Conservation (phyloP, 257 asterid genomes). For the Solanum infundibuliforme region DNA sequence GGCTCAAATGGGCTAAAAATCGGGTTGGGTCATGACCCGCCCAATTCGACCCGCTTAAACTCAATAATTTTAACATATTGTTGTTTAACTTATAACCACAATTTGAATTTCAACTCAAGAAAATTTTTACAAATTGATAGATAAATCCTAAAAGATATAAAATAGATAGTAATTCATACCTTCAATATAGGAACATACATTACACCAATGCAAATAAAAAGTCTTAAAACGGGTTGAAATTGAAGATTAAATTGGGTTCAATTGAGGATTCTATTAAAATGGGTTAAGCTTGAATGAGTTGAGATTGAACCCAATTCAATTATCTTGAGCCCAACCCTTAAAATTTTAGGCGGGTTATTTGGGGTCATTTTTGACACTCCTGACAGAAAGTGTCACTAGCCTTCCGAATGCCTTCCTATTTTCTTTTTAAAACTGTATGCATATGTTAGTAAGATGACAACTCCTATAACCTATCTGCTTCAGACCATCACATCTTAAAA, state of each 20-base stretch:
- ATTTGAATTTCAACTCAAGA: background rate
- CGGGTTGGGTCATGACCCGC: background rate
- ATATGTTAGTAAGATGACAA: background rate
- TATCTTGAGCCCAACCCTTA: background rate
- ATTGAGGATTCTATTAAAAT: background rate
- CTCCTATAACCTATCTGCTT: background rate
- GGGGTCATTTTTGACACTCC: background rate
- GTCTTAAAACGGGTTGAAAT: background rate
- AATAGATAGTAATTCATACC: background rate
- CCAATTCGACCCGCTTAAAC: background rate
- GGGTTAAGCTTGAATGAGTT: background rate
- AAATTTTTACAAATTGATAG: background rate
- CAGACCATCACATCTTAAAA: background rate
- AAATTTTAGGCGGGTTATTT: background rate
- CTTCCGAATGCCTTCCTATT: background rate
- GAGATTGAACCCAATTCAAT: background rate
- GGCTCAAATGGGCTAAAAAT: background rate
- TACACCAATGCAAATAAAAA: background rate
- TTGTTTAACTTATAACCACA: background rate
- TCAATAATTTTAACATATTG: background rate
- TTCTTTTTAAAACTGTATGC: background rate
- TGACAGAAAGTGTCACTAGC: background rate
- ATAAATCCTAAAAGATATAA: background rate
- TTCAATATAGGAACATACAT: background rate
- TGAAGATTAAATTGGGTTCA: background rate